Conservation (phyloP, 805 yeast genomes). For the Cyberlindnera amylophila region DNA sequence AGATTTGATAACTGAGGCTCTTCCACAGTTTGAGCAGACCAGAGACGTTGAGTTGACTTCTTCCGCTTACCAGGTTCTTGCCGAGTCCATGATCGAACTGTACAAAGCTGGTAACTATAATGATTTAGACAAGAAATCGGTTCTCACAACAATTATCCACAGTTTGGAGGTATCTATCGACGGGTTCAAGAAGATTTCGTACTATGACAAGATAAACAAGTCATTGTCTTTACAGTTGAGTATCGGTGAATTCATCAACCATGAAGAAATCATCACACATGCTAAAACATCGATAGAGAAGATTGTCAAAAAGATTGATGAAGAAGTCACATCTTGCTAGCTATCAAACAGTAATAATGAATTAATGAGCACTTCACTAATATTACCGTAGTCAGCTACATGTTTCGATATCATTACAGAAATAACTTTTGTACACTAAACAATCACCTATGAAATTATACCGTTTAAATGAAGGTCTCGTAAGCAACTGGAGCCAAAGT, state of each 20-base stretch:
- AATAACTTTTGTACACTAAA: constrained; percentile 25
- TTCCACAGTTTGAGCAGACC: constrained; percentile 43
- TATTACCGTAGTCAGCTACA: neutral
- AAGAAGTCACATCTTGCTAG: constrained; percentile 7
- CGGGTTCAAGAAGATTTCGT: constrained; percentile 39
- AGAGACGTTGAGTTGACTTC: constrained; percentile 39
- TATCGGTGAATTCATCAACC: constrained; percentile 32
- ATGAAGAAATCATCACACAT: constrained; percentile 31
- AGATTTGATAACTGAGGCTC: constrained; percentile 35
- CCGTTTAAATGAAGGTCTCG: constrained; percentile 94
- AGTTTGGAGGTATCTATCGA: constrained; percentile 40
- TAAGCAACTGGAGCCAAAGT: constrained; percentile 98
- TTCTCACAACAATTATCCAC: constrained; percentile 30
- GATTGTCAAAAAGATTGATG: constrained; percentile 9
- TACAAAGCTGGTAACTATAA: neutral
- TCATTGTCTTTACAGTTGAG: constrained; percentile 38
- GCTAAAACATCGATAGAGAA: constrained; percentile 9
- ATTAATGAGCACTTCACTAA: too few relatives aligned
- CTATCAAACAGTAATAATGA: neutral
- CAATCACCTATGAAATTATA: constrained; percentile 21
- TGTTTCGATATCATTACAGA: constrained; percentile 8
- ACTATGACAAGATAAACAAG: constrained; percentile 35
- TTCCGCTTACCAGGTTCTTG: constrained; percentile 32
- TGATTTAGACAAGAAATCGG: neutral
- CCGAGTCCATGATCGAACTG: constrained; percentile 26